Evolutionary conservation across 164 flowering plant species (phyloP), one percentile per base, ranked within the genome.

Genomic region (Kingdonia uniflora): DNA sequence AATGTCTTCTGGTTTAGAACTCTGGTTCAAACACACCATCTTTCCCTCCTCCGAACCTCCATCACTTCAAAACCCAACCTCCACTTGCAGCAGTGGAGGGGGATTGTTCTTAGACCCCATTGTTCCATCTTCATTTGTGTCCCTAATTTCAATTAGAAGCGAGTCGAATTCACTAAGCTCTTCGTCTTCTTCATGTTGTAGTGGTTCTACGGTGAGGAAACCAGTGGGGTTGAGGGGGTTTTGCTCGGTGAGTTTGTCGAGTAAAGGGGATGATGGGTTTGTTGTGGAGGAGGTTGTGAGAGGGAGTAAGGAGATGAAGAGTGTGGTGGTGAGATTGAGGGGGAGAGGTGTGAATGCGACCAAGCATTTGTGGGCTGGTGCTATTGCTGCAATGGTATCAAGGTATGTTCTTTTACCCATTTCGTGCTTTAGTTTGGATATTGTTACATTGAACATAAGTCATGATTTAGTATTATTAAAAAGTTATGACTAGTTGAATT

Each of bases 281-380:
- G 79, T 73, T 15, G 68, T 69, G 26, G 58, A 11, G 15, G 73
- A 58, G 5, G 29, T 60, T 42, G 37, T 73, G 63, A 67, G 58
- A 62, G 72, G 51, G 14, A 23, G 19, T 2, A 44, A 44, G 29
- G 15, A 15, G 2, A 6, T n/a, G n/a, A 64, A 51, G n/a, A 68
- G 56, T 60, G 64, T 24, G 48, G 61, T 25, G 17, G 60, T 20
- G 52, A 22, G 51, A 6, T 2, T 8, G 14, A 47, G 51, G 43
- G 58, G 72, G 14, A 57, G 67, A 0, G 68, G 75, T 19, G 92
- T 84, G 64, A 89, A 85, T 60, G 74, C 90, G 14, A 73, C 87
- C 6, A 89, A 82, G 66, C 95, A 89, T 75, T 69, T 89, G 23
- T 89, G 95, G 90, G 74, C 97, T n/a, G 97, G 97, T 8, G 97